Base-by-base conservation (phyloP, 2,329 filamentous ascomycete species). In the Colletotrichum liriopes region DNA sequence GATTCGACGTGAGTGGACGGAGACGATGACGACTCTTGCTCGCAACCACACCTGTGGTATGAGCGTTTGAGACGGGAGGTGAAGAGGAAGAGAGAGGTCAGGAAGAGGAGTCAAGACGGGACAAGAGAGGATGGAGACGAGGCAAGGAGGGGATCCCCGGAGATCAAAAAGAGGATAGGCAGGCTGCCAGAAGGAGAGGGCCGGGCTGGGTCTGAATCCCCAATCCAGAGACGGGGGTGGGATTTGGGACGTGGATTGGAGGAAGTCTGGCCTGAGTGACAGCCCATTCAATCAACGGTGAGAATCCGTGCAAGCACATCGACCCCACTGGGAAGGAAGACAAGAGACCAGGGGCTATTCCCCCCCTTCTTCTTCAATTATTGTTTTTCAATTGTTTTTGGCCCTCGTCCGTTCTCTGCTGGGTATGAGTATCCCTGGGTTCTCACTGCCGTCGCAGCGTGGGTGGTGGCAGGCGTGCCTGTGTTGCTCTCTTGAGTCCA, bases 81-180 rank as follows among this genome's bases (percentile, higher is more conserved):
- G 52, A 69, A 52, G 69, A 63, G 61, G 58, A 69, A 32, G 52
- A 37, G 43, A 52, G 32, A 47, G 52, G 37, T 59, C 51, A 39
- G 49, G 37, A 58, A 59, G 69, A 69, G 69, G 65, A 69, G 65
- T 64, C 59, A 20, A 64, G 54, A 29, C 63, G 51, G 71, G 26
- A 49, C 35, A 59, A 32, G 61, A 66, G 39, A 47, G 61, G 41
- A 45, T 55, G 39, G 60, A 60, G 49, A 67, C 12, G 55, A 54
- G 43, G 67, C 55, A 47, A 71, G 39, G 62, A 65, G 71, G 67
- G 67, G 67, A 66, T 62, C 67, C 61, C 65, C 47, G 20, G 67
- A 55, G 49, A 49, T 58, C 67, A 71, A 69, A 67, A 69, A 64
- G 59, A 64, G 45, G 43, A 63, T 49, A 66, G 43, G 26, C 43